These are phyloP conservation scores for Hanseniaspora singularis DNA, from an alignment of 805 yeast genomes.

Conservation along the genomic window DNA sequence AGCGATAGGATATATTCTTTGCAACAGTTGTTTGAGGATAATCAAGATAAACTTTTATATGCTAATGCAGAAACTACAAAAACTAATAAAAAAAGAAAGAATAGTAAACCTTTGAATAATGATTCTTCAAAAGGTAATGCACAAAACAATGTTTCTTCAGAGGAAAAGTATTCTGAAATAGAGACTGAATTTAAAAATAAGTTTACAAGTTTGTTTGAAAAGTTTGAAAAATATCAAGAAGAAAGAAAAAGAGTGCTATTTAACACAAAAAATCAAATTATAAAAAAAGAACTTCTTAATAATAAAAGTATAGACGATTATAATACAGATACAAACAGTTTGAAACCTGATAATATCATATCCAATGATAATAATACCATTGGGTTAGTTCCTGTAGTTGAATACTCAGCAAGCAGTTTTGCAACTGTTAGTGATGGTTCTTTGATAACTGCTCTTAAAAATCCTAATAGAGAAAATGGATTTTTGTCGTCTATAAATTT, in stretches of 20 bases:
- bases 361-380: neutral
- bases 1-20: conserved; percentile 5
- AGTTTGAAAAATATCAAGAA: neutral
- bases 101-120: neutral
- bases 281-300: neutral
- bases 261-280: neutral
- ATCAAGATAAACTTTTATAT: conserved; percentile 8
- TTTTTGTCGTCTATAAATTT: conserved; percentile 5
- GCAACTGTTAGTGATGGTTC: conserved; percentile 2
- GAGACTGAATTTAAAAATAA: conserved; percentile 5
- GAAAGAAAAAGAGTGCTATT: too few species aligned
- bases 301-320: neutral
- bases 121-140: too few species aligned
- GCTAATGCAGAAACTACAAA: neutral
- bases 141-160: too few species aligned
- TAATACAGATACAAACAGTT: too few species aligned
- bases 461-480: conserved; percentile 10
- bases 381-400: neutral
- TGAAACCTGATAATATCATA: neutral
- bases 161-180: conserved; percentile 1
- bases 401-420: conserved; percentile 1
- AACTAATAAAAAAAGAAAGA: neutral
- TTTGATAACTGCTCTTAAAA: conserved; percentile 1
- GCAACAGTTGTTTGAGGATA: conserved; percentile 13
- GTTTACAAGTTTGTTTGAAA: neutral